Evolutionary conservation across 2,329 filamentous ascomycete species (phyloP), one percentile per base, ranked within the genome.

Genomic region (Diaporthe helianthi): DNA sequence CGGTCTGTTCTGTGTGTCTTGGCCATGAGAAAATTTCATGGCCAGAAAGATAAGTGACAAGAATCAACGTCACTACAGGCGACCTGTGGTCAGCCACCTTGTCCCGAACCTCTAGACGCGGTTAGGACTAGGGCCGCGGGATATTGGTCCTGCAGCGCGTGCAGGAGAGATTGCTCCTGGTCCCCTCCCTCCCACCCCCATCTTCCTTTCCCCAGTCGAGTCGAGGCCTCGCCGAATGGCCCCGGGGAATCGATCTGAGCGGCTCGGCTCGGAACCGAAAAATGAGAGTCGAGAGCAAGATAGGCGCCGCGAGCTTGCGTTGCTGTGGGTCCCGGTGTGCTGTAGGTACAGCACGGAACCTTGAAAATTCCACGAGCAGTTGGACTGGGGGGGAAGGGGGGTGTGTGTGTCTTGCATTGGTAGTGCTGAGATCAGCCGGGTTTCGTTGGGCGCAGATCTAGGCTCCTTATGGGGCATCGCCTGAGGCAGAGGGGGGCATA

Each of bases 341-440:
- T 54, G 58, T 63, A 44, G 17, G 41, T 46, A 49, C 44, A 36
- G 58, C 9, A 49, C 41, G 22, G 15, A 10, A 47, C 26, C 17
- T n/a, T 33, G 1, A 24, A 19, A 31, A 36, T 17, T 47, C 44
- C 41, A 47, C 13, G 19, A 44, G 44, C 58, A 49, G 13, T 36
- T 24, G 44, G 41, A 29, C 58, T 63, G 29, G 41, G 9, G 26
- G 38, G 38, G 5, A 13, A 4, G 41, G 7, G 19, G 17, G 15
- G 36, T 41, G 64, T 55, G 65, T 49, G 65, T 67, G 65, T 67
- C 65, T 47, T 58, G 65, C 65, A 53, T 67, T 47, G 41, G 65
- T 67, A 67, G 65, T 67, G 65, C 65, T 67, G 65, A 67, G 49
- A 55, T 67, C 41, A 67, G 65, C 65, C 44, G 65, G 65, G 46